Conservation (phyloP, 2,329 filamentous ascomycete species). For the Claviceps citrina region DNA sequence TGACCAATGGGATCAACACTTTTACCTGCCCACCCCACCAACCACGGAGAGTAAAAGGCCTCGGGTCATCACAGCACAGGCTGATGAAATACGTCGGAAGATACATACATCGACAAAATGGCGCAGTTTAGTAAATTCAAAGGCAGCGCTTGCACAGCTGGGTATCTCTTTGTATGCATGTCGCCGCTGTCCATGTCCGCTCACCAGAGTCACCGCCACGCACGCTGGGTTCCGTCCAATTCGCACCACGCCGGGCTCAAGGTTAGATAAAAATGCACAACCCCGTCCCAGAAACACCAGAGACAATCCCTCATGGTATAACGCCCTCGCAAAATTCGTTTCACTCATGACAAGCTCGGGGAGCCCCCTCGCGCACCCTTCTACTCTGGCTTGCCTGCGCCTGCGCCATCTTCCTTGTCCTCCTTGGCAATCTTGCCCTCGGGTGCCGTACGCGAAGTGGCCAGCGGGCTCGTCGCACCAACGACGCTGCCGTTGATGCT, state of each 20-base stretch:
- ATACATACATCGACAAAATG: no score
- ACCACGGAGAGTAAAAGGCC: no score
- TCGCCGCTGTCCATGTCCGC: neutral
- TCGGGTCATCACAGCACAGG: neutral
- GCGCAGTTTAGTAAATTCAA: neutral
- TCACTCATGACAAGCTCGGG: conserved; percentile 1
- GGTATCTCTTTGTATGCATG: conserved; percentile 7
- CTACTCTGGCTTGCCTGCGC: conserved; percentile 9
- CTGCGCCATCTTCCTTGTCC: conserved; percentile 14
- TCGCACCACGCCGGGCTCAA: neutral
- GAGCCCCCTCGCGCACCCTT: neutral
- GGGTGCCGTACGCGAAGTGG: conserved; percentile 35
- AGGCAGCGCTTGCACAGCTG: conserved; percentile 5
- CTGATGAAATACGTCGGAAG: no score
- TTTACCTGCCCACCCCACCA: no score
- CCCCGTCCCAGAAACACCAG: neutral
- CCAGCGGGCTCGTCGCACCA: conserved; percentile 44
- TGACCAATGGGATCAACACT: no score
- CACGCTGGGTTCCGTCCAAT: neutral
- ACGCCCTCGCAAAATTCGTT: conserved; percentile 1
- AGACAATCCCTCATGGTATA: neutral
- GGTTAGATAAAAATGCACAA: neutral
- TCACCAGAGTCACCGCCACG: no score
- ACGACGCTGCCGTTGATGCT: conserved; percentile 66
- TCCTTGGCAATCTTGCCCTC: conserved; percentile 20